Percentiles rank a stretch among this genome's conserved stretches.
Evolutionary conservation across 129 eudicot genomes (phyloP).

Genomic region (Rutidosis leptorrhynchoides): DNA sequence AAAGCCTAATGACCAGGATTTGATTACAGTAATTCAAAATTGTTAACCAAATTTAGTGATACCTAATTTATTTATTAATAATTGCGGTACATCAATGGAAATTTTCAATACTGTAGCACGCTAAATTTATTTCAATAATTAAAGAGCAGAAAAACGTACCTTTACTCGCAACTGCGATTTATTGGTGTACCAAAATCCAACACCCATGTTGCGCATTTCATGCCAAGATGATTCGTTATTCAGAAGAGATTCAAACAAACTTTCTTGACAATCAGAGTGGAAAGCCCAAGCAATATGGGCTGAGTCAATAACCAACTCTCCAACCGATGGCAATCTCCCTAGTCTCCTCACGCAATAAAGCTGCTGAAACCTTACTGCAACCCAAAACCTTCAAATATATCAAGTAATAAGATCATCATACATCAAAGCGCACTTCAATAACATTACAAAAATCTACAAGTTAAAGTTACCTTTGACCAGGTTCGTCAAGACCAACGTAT

Average conservation of each 20-base stretch:
- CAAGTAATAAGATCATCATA: background rate
- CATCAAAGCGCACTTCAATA: background rate
- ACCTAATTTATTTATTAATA: too few species aligned
- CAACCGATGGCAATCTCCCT: constrained; percentile 54
- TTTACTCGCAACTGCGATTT: constrained; percentile 65
- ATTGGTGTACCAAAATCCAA: constrained; percentile 90
- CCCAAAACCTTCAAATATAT: constrained; percentile 67
- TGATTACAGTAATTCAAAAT: too few species aligned
- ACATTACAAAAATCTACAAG: background rate
- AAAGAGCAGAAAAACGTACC: constrained; percentile 44
- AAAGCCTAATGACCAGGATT: too few species aligned
- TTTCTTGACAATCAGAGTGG: constrained; percentile 94
- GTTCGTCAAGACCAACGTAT: constrained; percentile 84
- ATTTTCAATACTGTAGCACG: background rate
- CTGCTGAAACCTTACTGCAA: constrained; percentile 78
- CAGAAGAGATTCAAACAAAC: constrained; percentile 63
- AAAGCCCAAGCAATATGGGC: constrained; percentile 77
- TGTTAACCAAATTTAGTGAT: too few species aligned
- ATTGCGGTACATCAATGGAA: too few species aligned
- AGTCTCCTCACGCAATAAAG: constrained; percentile 51
- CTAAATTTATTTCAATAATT: background rate
- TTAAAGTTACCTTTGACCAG: constrained; percentile 78
- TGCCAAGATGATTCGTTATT: constrained; percentile 77
- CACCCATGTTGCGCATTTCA: constrained; percentile 85
- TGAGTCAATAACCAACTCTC: constrained; percentile 60